A percentile compares a stretch with the other conserved stretches of the same genome.
These are phyloP conservation scores for Setaria viridis DNA, from an alignment of 202 grass and related monocot genomes.

Conservation along the genomic window DNA sequence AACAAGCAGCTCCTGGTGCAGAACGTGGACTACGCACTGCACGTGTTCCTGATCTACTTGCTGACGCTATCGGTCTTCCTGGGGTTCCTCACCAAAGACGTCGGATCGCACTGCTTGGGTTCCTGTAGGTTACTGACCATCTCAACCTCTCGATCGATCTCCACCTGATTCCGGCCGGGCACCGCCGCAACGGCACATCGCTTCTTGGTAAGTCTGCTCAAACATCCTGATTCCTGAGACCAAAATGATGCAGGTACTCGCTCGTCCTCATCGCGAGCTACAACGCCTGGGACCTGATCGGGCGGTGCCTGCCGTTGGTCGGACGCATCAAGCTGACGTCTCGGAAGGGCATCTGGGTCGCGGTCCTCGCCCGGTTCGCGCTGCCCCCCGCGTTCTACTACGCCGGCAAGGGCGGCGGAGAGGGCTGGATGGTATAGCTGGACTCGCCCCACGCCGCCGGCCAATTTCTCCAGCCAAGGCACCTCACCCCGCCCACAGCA, in stretches of 20 bases:
- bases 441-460: not conserved
- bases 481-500: not conserved
- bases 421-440: conserved; percentile 65
- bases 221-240: no score
- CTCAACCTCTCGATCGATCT: no score
- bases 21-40: conserved; percentile 71
- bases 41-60: no score
- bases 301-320: conserved; percentile 64
- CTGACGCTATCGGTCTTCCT: conserved; percentile 83
- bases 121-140: conserved; percentile 49
- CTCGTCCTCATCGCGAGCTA: conserved; percentile 70
- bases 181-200: no score
- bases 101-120: conserved; percentile 68
- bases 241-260: conserved; percentile 56
- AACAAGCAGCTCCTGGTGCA: conserved; percentile 58
- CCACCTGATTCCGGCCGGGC: no score
- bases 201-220: no score
- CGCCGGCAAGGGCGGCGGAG: conserved; percentile 58
- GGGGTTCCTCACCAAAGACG: conserved; percentile 73
- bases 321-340: conserved; percentile 57
- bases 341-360: conserved; percentile 45
- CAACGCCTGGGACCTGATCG: conserved; percentile 68
- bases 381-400: conserved; percentile 77
- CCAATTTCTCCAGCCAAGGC: not conserved
- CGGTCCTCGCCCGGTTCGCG: conserved; percentile 52